Evolutionary conservation across 1,139 yeast genomes (phyloP).

Genomic region (Maudiozyma humilis): DNA sequence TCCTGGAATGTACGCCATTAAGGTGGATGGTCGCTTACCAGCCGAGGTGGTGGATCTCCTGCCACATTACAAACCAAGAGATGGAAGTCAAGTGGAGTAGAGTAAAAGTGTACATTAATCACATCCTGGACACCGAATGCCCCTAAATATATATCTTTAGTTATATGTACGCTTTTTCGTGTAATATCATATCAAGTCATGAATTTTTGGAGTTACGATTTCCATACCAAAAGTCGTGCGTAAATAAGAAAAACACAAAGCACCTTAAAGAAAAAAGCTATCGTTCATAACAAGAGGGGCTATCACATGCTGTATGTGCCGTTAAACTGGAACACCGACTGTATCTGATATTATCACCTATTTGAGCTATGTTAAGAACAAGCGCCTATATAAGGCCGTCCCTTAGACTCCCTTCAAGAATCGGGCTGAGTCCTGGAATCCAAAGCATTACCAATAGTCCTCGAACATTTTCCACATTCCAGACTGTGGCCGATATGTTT

Average conservation of each 20-base stretch:
- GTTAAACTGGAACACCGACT: no score
- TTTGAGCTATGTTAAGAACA: neutral
- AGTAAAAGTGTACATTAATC: neutral
- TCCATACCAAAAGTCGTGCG: neutral
- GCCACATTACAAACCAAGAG: constrained; percentile 86
- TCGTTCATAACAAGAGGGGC: no score
- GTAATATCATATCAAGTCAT: neutral
- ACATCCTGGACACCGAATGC: neutral
- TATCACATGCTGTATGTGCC: no score
- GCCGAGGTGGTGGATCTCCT: constrained; percentile 72
- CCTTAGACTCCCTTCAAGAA: neutral
- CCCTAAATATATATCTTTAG: neutral
- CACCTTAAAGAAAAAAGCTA: no score
- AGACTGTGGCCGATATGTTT: constrained; percentile 21
- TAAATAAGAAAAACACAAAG: no score
- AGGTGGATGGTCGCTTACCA: constrained; percentile 86
- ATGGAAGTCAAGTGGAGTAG: constrained; percentile 84
- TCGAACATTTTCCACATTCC: constrained; percentile 14
- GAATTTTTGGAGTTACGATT: neutral
- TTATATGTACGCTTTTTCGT: neutral
- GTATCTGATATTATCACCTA: no score
- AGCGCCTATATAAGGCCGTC: neutral
- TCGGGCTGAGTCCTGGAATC: neutral
- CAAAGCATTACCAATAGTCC: neutral
- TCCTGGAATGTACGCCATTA: constrained; percentile 88